Base-by-base conservation (phyloP, 106 monocot genomes). In the Apostasia ramifera region DNA sequence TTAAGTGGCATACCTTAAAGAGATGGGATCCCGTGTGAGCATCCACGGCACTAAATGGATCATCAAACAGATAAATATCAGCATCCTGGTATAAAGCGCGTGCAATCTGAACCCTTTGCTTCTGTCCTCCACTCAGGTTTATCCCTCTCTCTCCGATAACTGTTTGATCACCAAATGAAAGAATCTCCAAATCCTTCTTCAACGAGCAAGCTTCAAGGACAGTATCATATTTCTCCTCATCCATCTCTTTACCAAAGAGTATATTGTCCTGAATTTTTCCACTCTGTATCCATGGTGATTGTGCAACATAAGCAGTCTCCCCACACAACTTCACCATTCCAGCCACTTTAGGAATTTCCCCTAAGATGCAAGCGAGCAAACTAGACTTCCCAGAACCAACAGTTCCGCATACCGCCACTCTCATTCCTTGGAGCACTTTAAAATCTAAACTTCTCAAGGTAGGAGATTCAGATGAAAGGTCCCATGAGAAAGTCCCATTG, bases 251-350 rank as follows among this genome's bases (percentile, higher is more conserved):
- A 11, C 97, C 86, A 73, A 98, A 92, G 6, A 92, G 66, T 58
- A 98, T 90, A 42, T 89, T 89, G n/a, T 92, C 97, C 69, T 85
- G 79, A 73, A 97, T 85, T 42, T 82, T 97, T 3, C 95, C 95
- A 66, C 92, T 97, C 69, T 97, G 97, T 77, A 98, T 92, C 97
- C 97, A 98, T 44, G 97, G 85, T 42, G 92, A 89, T 26, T 98
- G 92, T 8, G 91, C 68, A 57, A 98, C 89, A 83, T 98, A 98
- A 39, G 97, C 89, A 1, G 76, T 83, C 8, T 70, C 73, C 11
- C 92, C 92, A 59, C 86, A 87, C 53, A 90, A 57, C 49, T 70
- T 82, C 12, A 87, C 79, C 15, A 62, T 68, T 44, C 97, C 92
- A 43, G 82, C 84, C 26, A 87, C 40, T 63, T 85, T 98, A 14